Percentiles rank a stretch among this genome's conserved stretches.
These are phyloP conservation scores for Claviceps quebecensis DNA, from an alignment of 2,329 filamentous ascomycete species.

Conservation along the genomic window DNA sequence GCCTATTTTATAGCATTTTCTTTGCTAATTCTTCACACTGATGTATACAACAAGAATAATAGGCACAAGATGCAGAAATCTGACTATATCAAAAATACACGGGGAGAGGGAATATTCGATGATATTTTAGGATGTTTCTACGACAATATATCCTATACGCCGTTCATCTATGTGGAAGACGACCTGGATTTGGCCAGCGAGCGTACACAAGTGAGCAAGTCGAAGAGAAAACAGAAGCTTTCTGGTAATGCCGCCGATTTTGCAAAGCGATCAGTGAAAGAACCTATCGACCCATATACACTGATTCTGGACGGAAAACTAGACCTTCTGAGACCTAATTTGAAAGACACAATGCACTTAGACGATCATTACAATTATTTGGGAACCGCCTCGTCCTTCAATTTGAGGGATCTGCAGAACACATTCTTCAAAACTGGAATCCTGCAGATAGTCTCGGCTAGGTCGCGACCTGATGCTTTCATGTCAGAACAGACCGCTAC, in stretches of 20 bases:
- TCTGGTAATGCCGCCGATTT: constrained; percentile 39
- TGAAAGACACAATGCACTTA: constrained; percentile 83
- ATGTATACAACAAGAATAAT: constrained; percentile 99
- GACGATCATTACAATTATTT: constrained; percentile 88
- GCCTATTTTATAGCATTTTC: constrained; percentile 99
- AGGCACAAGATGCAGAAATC: constrained; percentile 97
- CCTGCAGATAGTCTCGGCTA: constrained; percentile 85
- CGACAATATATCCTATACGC: constrained; percentile 96
- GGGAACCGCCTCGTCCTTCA: constrained; percentile 59
- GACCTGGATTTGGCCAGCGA: constrained; percentile 70
- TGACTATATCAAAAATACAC: constrained; percentile 91
- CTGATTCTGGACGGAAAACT: constrained; percentile 84
- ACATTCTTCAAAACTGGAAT: constrained; percentile 87
- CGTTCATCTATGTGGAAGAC: constrained; percentile 95
- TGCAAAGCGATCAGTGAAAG: constrained; percentile 53
- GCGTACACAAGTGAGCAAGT: constrained; percentile 55
- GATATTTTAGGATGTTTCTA: constrained; percentile 94
- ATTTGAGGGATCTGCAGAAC: constrained; percentile 69
- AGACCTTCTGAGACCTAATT: constrained; percentile 65
- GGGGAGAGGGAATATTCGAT: constrained; percentile 80
- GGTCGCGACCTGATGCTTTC: constrained; percentile 89
- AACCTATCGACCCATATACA: constrained; percentile 90
- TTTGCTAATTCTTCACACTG: constrained; percentile 87
- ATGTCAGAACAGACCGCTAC: constrained; percentile 74
- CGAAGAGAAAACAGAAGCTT: constrained; percentile 56